phyloP scores from a whole-genome alignment of 1,139 yeast species.

The Suhomyces bokatorum region DNA sequence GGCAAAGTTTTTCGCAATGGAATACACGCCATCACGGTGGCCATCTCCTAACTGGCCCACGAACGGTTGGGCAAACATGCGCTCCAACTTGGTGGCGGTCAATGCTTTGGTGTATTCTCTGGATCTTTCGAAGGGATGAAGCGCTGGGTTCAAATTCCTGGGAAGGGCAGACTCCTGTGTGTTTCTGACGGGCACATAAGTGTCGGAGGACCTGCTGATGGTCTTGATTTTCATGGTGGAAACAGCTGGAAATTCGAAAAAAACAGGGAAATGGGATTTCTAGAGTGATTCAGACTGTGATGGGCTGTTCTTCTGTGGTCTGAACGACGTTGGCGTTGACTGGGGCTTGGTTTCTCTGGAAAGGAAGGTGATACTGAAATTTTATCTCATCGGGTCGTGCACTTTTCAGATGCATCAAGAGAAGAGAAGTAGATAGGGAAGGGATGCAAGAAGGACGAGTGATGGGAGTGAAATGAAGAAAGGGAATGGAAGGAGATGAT shows the following conservation, averaged over 20 bases:
- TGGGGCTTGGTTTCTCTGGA: too few relatives aligned
- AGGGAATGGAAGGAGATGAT: too few relatives aligned
- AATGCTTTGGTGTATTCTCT: conserved; percentile 94
- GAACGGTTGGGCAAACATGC: conserved; percentile 98
- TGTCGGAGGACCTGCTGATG: conserved; percentile 84
- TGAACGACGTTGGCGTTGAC: too few relatives aligned
- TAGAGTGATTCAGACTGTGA: neutral
- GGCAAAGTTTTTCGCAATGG: conserved; percentile 76
- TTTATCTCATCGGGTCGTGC: conserved; percentile 12
- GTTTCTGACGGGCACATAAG: conserved; percentile 87
- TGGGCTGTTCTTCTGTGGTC: too few relatives aligned
- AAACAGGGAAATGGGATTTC: neutral
- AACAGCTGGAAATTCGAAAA: neutral
- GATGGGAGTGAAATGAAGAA: neutral
- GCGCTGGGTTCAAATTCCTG: conserved; percentile 87
- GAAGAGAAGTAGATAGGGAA: neutral
- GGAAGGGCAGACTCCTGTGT: conserved; percentile 87
- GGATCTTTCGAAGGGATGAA: conserved; percentile 96
- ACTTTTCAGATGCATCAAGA: neutral
- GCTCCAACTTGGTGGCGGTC: conserved; percentile 90
- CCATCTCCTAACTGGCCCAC: conserved; percentile 94
- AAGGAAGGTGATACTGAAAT: neutral
- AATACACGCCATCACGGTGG: conserved; percentile 93
- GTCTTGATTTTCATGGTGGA: conserved; percentile 79
- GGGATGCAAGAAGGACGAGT: neutral